Evolutionary conservation across 139 green algal genomes (phyloP), one percentile per base, ranked within the genome.

Genomic region (Nannochloris sp.): DNA sequence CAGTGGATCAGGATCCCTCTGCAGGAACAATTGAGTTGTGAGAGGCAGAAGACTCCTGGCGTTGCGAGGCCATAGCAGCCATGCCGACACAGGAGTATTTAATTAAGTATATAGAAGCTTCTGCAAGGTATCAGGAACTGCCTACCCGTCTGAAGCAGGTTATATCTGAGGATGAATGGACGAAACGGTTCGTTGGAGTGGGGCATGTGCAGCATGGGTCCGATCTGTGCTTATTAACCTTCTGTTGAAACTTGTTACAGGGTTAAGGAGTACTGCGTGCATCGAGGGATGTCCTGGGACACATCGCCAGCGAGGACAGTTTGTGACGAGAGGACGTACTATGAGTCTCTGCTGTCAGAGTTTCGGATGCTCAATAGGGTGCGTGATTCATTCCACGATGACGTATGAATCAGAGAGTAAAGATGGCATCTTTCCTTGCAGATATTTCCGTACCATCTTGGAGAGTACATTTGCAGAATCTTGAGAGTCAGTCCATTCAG

Each of bases 371-470:
- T 83, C 58, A 74, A 82, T n/a, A 65, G 87, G 76, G 82, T 94
- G 49, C 16, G 46, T 53, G 16, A 23, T 53, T 53, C 46, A 79
- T 26, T 10, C 23, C 11, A 59, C 10, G 4, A 6, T 48, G 13
- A 17, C 25, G 20, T 20, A 25, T 29, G 61, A 25, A n/a, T 53
- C 1, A 31, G 57, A 13, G 9, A 40, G 5, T n/a, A 56, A 51
- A 49, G 5, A 67, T 73, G 77, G 89, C 84, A 49, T 89, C 46
- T 23, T 53, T 53, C n/a, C n/a, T 9, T 53, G 46, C 46, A 53
- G 11, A 53, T 53, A 20, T 97, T 92, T 66, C 90, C 90, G 3
- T 96, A 97, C 70, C 90, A 97, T 66, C 65, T 97, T 17, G 76
- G 84, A 3, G 76, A 86, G 28, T 91, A 92, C 57, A 67, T 94